A percentile compares a stretch with the other conserved stretches of the same genome.
Conservation (phyloP, 2,329 filamentous ascomycete genomes). For the Cercospora berteroae region DNA sequence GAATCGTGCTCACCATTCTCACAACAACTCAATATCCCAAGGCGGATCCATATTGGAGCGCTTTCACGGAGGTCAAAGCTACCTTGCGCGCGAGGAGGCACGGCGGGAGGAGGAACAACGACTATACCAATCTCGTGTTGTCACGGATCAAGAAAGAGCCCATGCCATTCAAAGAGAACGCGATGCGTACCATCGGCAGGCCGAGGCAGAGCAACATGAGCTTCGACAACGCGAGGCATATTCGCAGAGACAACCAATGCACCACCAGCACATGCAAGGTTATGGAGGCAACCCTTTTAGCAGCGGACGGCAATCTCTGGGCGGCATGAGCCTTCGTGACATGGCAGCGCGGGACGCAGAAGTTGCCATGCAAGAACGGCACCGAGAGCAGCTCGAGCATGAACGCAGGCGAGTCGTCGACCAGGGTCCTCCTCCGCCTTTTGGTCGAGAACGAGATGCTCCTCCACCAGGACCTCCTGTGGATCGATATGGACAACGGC, state of each 20-base stretch:
- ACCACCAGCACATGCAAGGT: background rate
- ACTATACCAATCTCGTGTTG: constrained; percentile 15
- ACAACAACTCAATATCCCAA: constrained; percentile 33
- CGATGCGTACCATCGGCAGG: constrained; percentile 3
- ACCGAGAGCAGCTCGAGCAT: constrained; percentile 20
- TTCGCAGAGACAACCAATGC: constrained; percentile 2
- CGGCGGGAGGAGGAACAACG: constrained; percentile 26
- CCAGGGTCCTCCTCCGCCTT: constrained; percentile 18
- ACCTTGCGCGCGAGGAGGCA: constrained; percentile 31
- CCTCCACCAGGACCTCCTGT: background rate
- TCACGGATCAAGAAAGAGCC: constrained; percentile 8
- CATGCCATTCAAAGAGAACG: constrained; percentile 12
- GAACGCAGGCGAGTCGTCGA: constrained; percentile 19
- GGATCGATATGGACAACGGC: constrained; percentile 10
- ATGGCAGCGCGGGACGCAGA: constrained; percentile 29
- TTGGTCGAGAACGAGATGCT: constrained; percentile 14
- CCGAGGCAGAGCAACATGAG: constrained; percentile 7
- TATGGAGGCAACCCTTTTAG: constrained; percentile 4
- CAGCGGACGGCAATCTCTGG: constrained; percentile 6
- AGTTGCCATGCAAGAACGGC: constrained; percentile 22
- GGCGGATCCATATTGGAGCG: constrained; percentile 28
- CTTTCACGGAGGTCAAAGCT: constrained; percentile 13
- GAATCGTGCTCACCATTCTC: constrained; percentile 34
- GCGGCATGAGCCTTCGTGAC: constrained; percentile 24
- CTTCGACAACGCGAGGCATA: constrained; percentile 4